Conservation (phyloP, 169 alveolate genomes). For the Cyclospora cayetanensis region DNA sequence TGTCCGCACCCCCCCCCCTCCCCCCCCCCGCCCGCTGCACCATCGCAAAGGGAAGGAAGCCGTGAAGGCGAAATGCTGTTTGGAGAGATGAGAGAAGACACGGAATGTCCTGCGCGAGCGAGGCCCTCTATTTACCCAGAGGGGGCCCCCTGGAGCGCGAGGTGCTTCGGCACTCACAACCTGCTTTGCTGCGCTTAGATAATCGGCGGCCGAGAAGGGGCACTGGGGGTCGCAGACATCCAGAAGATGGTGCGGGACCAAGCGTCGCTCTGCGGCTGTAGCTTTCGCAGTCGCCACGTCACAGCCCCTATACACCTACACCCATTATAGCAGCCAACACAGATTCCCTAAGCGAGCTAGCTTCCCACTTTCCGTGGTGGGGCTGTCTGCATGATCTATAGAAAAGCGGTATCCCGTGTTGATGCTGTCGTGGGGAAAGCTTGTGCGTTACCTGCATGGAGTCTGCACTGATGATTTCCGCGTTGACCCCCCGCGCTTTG, state of each 20-base stretch:
- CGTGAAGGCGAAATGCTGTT: too few relatives aligned
- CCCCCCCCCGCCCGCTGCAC: too few relatives aligned
- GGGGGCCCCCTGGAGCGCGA: neutral
- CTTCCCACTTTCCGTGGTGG: neutral
- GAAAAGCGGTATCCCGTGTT: too few relatives aligned
- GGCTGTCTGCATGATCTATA: too few relatives aligned
- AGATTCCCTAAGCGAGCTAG: neutral
- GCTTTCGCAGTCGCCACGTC: slow-evolving; percentile 70
- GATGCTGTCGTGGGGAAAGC: too few relatives aligned
- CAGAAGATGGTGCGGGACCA: slow-evolving; percentile 55
- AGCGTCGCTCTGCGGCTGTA: slow-evolving; percentile 25
- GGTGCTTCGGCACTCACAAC: too few relatives aligned
- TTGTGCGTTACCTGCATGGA: slow-evolving; percentile 70
- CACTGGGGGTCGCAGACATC: slow-evolving; percentile 44
- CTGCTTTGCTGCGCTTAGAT: slow-evolving; percentile 19
- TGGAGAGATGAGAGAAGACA: too few relatives aligned
- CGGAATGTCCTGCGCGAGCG: too few relatives aligned
- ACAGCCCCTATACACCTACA: slow-evolving; percentile 65
- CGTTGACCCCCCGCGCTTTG: neutral
- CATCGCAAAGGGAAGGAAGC: too few relatives aligned
- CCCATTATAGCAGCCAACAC: neutral
- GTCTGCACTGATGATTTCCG: slow-evolving; percentile 68
- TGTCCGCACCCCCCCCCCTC: too few relatives aligned
- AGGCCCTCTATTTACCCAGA: neutral
- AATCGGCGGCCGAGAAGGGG: slow-evolving; percentile 40